Base-by-base conservation (phyloP, 208 protist species). In the Leishmania lainsoni region DNA sequence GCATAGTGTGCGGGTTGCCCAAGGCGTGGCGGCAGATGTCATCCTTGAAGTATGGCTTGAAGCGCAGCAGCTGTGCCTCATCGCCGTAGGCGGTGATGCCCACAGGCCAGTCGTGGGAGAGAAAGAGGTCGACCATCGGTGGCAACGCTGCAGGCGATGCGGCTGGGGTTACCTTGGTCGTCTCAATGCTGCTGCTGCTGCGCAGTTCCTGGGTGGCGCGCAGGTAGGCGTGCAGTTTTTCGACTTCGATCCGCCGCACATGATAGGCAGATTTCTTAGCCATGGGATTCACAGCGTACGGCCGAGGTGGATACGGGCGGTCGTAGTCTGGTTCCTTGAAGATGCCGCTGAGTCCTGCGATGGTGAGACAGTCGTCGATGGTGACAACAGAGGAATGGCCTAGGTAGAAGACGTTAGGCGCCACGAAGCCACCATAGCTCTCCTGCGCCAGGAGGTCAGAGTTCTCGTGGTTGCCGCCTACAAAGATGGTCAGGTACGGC, bases 401-500 rank as follows among this genome's bases (percentile, higher is more conserved):
- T 35, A 99, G 81, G 83, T 98, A 99, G 89, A 99, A 99, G 76
- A 99, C 99, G 84, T 99, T 99, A 1, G 95, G 97, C 3, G 98
- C 98, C 22, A 99, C 91, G 91, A 97, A 99, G 29, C 99, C 99
- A 20, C 98, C 99, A 84, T 99, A 97, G 80, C 88, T 97, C 74
- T 99, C 88, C 76, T 99, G 96, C 59, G 92, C 95, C 20, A 99
- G 89, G 90, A 99, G 91, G 77, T 98, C 98, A 3, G 94, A 98
- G 16, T 98, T 97, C 86, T 99, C 99, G 87, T 99, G 99, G 88
- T 99, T 99, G 65, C 99, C 99, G 32, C 99, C 99, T 69, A 99
- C 93, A 84, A 99, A 99, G 20, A 99, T 84, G 29, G 99, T 99
- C 16, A 99, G 89, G 26, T 99, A 96, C 16, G 99, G 99, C n/a